Base-by-base conservation (phyloP, 2,329 filamentous ascomycete species). In the Metarhizium album region DNA sequence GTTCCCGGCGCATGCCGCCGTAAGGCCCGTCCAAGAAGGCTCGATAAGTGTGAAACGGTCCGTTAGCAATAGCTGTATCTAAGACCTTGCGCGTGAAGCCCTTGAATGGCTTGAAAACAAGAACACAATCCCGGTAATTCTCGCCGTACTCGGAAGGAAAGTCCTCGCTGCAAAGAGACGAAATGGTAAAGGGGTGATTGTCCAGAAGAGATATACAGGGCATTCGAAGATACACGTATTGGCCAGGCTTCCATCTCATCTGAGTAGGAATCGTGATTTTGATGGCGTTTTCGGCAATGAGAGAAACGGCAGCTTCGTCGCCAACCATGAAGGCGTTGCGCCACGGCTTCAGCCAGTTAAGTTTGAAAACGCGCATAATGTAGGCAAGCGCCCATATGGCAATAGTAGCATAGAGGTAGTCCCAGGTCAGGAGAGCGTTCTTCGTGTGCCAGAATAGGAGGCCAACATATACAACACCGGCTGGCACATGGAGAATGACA, bases 371-470 rank as follows among this genome's bases (percentile, higher is more conserved):
- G 16, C 91, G 81, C 58, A 84, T 68, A 24, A 83, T 60, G 63
- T 93, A 90, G 48, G 88, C 93, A 5, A 84, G 58, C 1, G 78
- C 70, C 83, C 90, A 93, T 55, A 96, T 88, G 42, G 71, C 86
- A 23, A 90, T 68, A 0, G 88, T 93, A 2, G 87, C 82, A 61
- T 81, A 94, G 2, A 97, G 79, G 62, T 96, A 97, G 61, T 80
- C 75, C 90, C 90, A 96, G 0, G 90, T 95, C 50, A 83, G 84
- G 37, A 96, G 77, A 58, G 87, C 95, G 67, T 96, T 95, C 67
- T 90, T 86, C 60, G 87, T 93, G 67, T 97, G 91, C 91, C 91
- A 97, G 70, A 97, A 95, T 27, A 97, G 75, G 64, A 95, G 78
- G 1, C 78, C 90, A 6, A 96, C 72, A 62, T 93, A 95, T 14